These are phyloP conservation scores for Exophiala bonariae DNA, from an alignment of 2,329 filamentous ascomycete species.

Conservation along the genomic window DNA sequence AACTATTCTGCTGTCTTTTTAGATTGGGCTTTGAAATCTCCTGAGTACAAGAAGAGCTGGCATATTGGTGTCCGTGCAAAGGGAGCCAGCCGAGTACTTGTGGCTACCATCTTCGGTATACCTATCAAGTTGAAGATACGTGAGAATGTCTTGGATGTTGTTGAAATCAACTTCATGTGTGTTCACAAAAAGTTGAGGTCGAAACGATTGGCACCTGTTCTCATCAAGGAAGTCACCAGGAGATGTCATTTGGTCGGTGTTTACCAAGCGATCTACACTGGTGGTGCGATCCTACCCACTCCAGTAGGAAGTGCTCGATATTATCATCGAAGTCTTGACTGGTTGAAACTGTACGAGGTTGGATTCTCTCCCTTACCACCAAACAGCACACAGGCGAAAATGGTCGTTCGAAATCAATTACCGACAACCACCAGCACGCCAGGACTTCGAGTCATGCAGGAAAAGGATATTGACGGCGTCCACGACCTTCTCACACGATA, in stretches of 20 bases:
- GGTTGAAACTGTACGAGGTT: conserved; percentile 92
- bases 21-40: conserved; percentile 91
- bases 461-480: conserved; percentile 75
- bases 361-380: conserved; percentile 87
- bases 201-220: conserved; percentile 86
- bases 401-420: conserved; percentile 82
- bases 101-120: conserved; percentile 94
- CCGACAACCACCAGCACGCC: conserved; percentile 71
- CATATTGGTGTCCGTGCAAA: conserved; percentile 89
- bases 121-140: conserved; percentile 81
- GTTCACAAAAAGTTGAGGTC: conserved; percentile 96
- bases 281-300: conserved; percentile 83
- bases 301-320: conserved; percentile 93
- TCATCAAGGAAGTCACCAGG: conserved; percentile 97
- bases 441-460: conserved; percentile 78
- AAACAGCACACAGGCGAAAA: conserved; percentile 79
- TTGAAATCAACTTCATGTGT: conserved; percentile 97
- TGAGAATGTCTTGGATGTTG: conserved; percentile 70
- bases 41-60: conserved; percentile 92
- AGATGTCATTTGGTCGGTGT: conserved; percentile 82
- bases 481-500: conserved; percentile 74
- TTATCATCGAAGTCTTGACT: conserved; percentile 90
- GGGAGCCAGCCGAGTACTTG: conserved; percentile 74
- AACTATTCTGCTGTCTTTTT: conserved; percentile 89
- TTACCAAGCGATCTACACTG: conserved; percentile 96